Evolutionary conservation across 257 asterid species (phyloP), one percentile per base, ranked within the genome.

Genomic region (Thymus mandschuricus): DNA sequence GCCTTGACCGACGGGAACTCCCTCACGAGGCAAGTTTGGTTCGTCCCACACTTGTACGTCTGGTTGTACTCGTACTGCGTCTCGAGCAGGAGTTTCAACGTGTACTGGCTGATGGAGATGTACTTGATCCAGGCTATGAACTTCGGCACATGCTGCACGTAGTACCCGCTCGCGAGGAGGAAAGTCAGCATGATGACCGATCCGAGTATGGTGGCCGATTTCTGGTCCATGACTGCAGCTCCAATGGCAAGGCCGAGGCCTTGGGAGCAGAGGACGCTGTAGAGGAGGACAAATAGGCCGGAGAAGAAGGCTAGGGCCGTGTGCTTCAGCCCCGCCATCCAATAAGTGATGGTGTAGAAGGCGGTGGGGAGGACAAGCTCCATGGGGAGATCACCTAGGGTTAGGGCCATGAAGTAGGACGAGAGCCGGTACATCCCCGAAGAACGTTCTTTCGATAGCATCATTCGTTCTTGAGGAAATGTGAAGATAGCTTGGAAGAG

Each of bases 361-460:
- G 66, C 38, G 0, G 96, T 80, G n/a, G 98, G 97, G 5, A 93
- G 97, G 80, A 87, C 83, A 5, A 93, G 56, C 10, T 84, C 96
- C 97, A 93, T 85, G 0, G 98, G 98, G 3, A 90, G 86, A 61
- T 88, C 95, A 4, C 96, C 91, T 0, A 87, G 51, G 1, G 85
- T 89, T 50, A 84, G 78, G 3, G 98, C 96, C 84, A 86, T 74
- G 89, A 90, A 93, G 82, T 87, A 90, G 0, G 97, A 87, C 0
- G 96, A 90, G 60, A 93, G 87, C 5, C 88, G 84, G 77, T 93
- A 93, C 94, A 86, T 93, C 1, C 97, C 96, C 0, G 98, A 93
- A 0, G 97, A 72, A 6, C 97, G 69, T 65, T 93, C 98, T 61
- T 90, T 90, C 5, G 79, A 71, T 0, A 90, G 89, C 89, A 88